These are phyloP conservation scores for Colletotrichum cuscutae DNA, from an alignment of 2,329 filamentous ascomycete species.

Conservation along the genomic window DNA sequence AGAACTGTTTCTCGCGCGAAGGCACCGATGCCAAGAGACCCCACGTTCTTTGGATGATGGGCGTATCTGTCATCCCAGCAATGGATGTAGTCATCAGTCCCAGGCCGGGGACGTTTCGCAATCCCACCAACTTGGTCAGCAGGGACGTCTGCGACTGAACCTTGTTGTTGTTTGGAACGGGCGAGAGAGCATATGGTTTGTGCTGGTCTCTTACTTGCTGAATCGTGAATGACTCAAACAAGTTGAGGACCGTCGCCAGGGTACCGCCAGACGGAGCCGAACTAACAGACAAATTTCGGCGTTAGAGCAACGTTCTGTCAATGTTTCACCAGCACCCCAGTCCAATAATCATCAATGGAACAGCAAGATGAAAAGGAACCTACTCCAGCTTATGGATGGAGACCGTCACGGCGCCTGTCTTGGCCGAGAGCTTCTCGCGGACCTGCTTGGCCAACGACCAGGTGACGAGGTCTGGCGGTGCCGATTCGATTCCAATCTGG, in stretches of 20 bases:
- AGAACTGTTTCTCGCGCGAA: constrained; percentile 55
- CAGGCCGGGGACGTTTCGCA: constrained; percentile 59
- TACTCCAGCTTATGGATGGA: constrained; percentile 56
- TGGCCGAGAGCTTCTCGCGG: constrained; percentile 58
- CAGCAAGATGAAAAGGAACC: constrained; percentile 29
- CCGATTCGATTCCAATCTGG: constrained; percentile 71
- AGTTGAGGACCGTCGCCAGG: constrained; percentile 71
- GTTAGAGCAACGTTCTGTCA: constrained; percentile 17
- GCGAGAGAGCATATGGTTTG: constrained; percentile 67
- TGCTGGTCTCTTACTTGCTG: constrained; percentile 57
- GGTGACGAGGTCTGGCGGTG: constrained; percentile 68
- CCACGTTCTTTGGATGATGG: constrained; percentile 71
- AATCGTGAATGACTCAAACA: constrained; percentile 64
- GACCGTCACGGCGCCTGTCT: constrained; percentile 64
- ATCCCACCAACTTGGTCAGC: constrained; percentile 59
- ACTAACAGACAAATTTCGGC: constrained; percentile 43
- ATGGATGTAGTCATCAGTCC: constrained; percentile 67
- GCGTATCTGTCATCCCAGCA: constrained; percentile 59
- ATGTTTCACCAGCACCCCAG: not conserved
- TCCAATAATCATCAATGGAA: no score
- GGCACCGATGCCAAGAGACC: constrained; percentile 63
- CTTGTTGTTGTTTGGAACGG: constrained; percentile 56
- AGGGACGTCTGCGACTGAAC: constrained; percentile 46
- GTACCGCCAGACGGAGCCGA: constrained; percentile 72
- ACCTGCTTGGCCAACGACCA: constrained; percentile 63